phyloP scores from a whole-genome alignment of 768 basidiomycete species.

The Boletus pseudo-olivaceus region DNA sequence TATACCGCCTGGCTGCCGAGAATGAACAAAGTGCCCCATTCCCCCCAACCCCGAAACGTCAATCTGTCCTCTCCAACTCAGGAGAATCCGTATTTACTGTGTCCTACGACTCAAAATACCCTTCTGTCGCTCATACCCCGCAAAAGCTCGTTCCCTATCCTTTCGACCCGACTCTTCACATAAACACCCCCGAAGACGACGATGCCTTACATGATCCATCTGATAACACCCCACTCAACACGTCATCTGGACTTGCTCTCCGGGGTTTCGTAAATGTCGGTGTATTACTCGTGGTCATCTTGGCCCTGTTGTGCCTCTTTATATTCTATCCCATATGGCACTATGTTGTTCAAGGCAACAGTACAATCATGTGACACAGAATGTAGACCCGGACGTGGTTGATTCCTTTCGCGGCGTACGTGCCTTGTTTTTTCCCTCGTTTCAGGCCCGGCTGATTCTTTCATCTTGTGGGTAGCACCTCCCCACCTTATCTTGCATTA shows the following conservation, averaged over 20 bases:
- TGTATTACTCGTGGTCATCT: constrained; percentile 60
- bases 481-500: constrained; percentile 1
- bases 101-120: constrained; percentile 65
- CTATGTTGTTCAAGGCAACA: constrained; percentile 2
- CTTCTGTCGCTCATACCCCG: constrained; percentile 34
- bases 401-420: constrained; percentile 5
- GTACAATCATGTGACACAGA: constrained; percentile 4
- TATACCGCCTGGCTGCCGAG: constrained; percentile 53
- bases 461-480: not conserved
- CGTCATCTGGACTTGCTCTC: constrained; percentile 26
- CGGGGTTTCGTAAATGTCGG: constrained; percentile 68
- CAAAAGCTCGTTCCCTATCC: constrained; percentile 60
- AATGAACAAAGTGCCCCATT: constrained; percentile 32
- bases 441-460: not conserved
- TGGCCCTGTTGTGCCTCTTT: constrained; percentile 67
- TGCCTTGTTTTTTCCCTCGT: not conserved
- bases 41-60: constrained; percentile 35
- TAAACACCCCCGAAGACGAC: constrained; percentile 64
- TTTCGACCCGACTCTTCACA: constrained; percentile 62
- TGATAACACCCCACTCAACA: constrained; percentile 27
- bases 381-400: not conserved
- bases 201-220: constrained; percentile 70
- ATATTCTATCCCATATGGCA: constrained; percentile 75
- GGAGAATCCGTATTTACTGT: constrained; percentile 48
- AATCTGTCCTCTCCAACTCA: constrained; percentile 50